Percentiles rank a stretch among this genome's conserved stretches.
phyloP scores from a whole-genome alignment of 2,329 filamentous ascomycete genomes.

The Verticillium isaacii region DNA sequence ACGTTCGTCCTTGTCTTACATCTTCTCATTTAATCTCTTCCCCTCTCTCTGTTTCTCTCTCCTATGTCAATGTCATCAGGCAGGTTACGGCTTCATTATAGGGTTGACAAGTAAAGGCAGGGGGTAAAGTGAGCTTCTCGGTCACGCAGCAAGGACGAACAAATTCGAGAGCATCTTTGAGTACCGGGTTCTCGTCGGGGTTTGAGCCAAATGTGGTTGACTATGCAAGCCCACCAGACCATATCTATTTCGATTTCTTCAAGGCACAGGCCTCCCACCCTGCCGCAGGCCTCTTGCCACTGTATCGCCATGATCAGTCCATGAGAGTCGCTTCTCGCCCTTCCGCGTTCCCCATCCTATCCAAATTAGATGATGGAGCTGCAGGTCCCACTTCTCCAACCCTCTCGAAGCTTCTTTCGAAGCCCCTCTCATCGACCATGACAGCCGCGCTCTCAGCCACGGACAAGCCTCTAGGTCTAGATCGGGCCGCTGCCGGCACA shows the following conservation, averaged over 20 bases:
- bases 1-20: too few species aligned
- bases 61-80: too few species aligned
- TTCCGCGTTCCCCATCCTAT: not conserved
- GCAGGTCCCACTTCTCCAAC: not conserved
- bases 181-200: too few species aligned
- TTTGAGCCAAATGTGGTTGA: too few species aligned
- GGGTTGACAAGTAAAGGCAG: too few species aligned
- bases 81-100: too few species aligned
- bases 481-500: slow-evolving; percentile 32
- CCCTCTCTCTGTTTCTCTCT: not conserved
- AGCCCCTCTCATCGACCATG: not conserved
- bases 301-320: not conserved
- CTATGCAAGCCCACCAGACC: too few species aligned
- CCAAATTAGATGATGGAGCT: not conserved
- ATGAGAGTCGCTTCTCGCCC: not conserved
- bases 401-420: not conserved
- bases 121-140: too few species aligned
- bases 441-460: not conserved
- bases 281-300: not conserved
- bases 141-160: too few species aligned
- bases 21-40: not conserved
- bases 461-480: not conserved
- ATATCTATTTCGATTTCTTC: too few species aligned
- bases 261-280: not conserved
- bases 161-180: too few species aligned